Percentiles rank a stretch among this genome's conserved stretches.
Conservation (phyloP, 148 eudicot genomes). For the Chenopodium quinoa region DNA sequence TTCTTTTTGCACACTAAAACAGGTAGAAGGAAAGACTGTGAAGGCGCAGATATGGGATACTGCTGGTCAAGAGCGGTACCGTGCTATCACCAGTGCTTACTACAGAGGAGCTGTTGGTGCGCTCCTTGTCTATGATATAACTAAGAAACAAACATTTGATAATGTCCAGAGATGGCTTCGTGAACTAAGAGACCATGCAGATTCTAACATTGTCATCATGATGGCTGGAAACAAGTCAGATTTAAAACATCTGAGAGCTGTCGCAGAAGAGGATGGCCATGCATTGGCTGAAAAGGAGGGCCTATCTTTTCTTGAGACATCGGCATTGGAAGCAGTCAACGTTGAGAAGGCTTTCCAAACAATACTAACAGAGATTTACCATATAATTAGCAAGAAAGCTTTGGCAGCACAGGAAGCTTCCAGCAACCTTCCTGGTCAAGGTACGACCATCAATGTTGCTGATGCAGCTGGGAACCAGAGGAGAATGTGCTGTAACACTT, state of each 20-base stretch:
- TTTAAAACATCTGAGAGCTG: conserved; percentile 56
- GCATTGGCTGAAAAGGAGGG: conserved; percentile 66
- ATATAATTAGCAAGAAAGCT: conserved; percentile 62
- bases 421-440: conserved; percentile 56
- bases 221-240: conserved; percentile 67
- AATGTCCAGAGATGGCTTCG: conserved; percentile 63
- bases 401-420: conserved; percentile 58
- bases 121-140: conserved; percentile 56
- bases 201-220: conserved; percentile 63
- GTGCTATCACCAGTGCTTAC: conserved; percentile 65
- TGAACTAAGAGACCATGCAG: conserved; percentile 62
- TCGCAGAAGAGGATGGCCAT: conserved; percentile 51
- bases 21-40: conserved; percentile 66
- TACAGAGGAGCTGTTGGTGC: conserved; percentile 73
- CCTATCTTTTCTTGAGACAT: conserved; percentile 60
- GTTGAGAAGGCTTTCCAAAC: conserved; percentile 63
- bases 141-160: conserved; percentile 61
- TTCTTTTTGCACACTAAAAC: not conserved
- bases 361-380: conserved; percentile 53
- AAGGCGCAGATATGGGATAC: conserved; percentile 77
- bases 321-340: conserved; percentile 56
- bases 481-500: conserved; percentile 63
- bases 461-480: conserved; percentile 46
- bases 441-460: conserved; percentile 58
- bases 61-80: conserved; percentile 64